Conservation (phyloP, 768 basidiomycete genomes). For the Ramaria sp. region DNA sequence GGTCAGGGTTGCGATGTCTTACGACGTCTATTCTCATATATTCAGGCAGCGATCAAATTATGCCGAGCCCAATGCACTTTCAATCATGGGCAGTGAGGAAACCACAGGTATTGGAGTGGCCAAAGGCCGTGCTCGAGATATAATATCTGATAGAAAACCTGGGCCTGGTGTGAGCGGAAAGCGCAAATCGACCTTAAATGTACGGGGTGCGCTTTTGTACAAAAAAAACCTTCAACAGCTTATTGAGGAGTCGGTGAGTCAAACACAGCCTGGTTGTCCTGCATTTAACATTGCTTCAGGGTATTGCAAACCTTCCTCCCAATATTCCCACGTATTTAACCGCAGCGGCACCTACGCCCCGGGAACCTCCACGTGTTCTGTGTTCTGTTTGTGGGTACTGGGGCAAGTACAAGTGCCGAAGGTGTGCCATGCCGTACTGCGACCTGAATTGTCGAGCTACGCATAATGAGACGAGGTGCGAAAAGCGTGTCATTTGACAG, state of each 20-base stretch:
- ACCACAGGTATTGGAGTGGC: slow-evolving; percentile 36
- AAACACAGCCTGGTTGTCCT: neutral
- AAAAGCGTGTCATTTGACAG: slow-evolving; percentile 49
- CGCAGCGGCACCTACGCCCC: slow-evolving; percentile 46
- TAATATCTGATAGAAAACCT: slow-evolving; percentile 68
- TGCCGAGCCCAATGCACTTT: slow-evolving; percentile 37
- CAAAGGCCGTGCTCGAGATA: slow-evolving; percentile 64
- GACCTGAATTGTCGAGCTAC: slow-evolving; percentile 60
- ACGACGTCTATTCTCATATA: slow-evolving; percentile 2
- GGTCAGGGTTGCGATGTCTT: slow-evolving; percentile 27
- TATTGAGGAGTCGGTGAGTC: slow-evolving; percentile 70
- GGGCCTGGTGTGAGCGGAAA: slow-evolving; percentile 41
- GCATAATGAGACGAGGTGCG: slow-evolving; percentile 75
- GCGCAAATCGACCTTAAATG: slow-evolving; percentile 76
- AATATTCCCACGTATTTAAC: slow-evolving; percentile 61
- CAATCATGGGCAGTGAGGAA: slow-evolving; percentile 32
- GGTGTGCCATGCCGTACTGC: slow-evolving; percentile 70
- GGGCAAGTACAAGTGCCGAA: slow-evolving; percentile 69
- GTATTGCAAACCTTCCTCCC: slow-evolving; percentile 42
- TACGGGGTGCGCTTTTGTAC: slow-evolving; percentile 72
- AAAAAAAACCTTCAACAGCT: slow-evolving; percentile 67
- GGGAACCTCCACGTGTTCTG: slow-evolving; percentile 55
- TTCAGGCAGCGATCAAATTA: slow-evolving; percentile 62
- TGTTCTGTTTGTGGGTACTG: slow-evolving; percentile 86
- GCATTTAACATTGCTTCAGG: slow-evolving; percentile 27